A percentile compares a stretch with the other conserved stretches of the same genome.
Conservation (phyloP, 306 rosid species). For the Malus domestica region DNA sequence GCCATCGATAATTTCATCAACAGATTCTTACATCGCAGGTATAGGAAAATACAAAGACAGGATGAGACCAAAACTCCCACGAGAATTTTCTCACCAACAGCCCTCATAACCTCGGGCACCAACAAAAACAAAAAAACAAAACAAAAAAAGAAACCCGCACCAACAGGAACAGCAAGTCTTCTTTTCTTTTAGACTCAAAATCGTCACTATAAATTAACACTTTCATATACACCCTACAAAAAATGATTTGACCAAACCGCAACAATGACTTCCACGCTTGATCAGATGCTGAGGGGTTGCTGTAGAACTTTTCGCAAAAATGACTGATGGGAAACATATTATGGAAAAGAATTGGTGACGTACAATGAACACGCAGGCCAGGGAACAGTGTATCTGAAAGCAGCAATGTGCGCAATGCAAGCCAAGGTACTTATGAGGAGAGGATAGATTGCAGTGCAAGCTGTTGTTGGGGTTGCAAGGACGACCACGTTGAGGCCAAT, state of each 20-base stretch:
- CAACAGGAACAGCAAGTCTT: conserved; percentile 5
- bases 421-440: conserved; percentile 37
- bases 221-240: conserved; percentile 65
- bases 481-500: conserved; percentile 61
- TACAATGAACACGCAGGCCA: conserved; percentile 41
- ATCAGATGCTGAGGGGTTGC: conserved; percentile 39
- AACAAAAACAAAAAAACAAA: background rate
- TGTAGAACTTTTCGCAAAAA: conserved; percentile 43
- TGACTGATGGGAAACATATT: conserved; percentile 64
- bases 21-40: conserved; percentile 7
- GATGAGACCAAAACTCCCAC: conserved; percentile 23
- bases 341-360: conserved; percentile 63
- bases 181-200: conserved; percentile 31
- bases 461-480: conserved; percentile 75
- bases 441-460: conserved; percentile 66
- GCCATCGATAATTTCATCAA: conserved; percentile 11
- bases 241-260: conserved; percentile 31
- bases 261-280: conserved; percentile 42
- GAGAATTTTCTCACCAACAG: conserved; percentile 40
- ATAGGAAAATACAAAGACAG: conserved; percentile 1
- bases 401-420: conserved; percentile 28
- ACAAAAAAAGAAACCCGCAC: conserved; percentile 6
- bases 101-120: conserved; percentile 42
- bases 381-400: conserved; percentile 21
- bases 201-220: conserved; percentile 38